These are phyloP conservation scores for Trichoderma virens DNA, from an alignment of 495 filamentous ascomycete genomes.

Conservation along the genomic window DNA sequence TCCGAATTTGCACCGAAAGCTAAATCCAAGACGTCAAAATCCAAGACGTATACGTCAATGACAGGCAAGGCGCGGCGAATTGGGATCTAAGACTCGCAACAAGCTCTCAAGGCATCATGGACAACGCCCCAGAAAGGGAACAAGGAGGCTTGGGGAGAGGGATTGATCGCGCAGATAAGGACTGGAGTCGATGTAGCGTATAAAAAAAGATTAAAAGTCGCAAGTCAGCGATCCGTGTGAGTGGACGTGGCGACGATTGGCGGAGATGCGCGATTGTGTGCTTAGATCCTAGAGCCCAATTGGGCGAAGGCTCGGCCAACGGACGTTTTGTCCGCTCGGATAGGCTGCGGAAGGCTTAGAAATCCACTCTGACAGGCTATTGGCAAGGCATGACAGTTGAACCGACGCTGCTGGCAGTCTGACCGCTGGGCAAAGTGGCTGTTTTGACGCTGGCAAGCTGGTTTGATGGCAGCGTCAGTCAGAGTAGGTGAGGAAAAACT, in stretches of 20 bases:
- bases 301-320: constrained; percentile 5
- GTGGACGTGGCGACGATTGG: constrained; percentile 4
- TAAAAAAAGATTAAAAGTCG: constrained; percentile 5
- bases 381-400: neutral
- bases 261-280: neutral
- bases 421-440: neutral
- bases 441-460: neutral
- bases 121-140: neutral
- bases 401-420: neutral
- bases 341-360: neutral
- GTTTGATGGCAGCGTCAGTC: too few species aligned
- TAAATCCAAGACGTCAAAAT: neutral
- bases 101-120: neutral
- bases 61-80: neutral
- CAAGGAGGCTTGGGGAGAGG: neutral
- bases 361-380: neutral
- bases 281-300: constrained; percentile 1
- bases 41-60: neutral
- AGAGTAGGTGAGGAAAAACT: too few species aligned
- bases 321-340: constrained; percentile 3
- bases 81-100: neutral
- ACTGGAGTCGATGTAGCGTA: neutral
- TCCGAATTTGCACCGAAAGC: neutral
- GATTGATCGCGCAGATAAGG: neutral
- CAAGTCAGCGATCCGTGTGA: constrained; percentile 3